These are phyloP conservation scores for Suillus americanus DNA, from an alignment of 768 basidiomycete species.

Conservation along the genomic window DNA sequence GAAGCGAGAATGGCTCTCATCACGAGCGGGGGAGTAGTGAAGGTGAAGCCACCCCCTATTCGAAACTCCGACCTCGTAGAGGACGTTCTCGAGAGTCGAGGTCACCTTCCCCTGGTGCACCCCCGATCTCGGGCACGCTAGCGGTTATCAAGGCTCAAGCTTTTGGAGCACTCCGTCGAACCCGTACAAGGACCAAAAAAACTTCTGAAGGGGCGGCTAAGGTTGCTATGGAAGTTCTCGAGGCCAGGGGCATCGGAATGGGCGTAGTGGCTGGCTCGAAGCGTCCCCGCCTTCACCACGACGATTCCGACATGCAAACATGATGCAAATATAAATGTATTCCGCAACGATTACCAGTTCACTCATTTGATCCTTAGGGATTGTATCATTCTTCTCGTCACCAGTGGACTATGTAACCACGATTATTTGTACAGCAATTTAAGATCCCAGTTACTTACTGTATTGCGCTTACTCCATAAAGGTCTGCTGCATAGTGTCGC, in stretches of 20 bases:
- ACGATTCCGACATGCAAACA: slow-evolving; percentile 46
- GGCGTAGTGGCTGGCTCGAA: slow-evolving; percentile 39
- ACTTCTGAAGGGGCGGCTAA: slow-evolving; percentile 68
- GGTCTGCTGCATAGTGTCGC: slow-evolving; percentile 34
- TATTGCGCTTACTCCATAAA: slow-evolving; percentile 32
- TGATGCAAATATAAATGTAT: slow-evolving; percentile 22
- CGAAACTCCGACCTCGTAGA: slow-evolving; percentile 49
- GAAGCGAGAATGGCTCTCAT: slow-evolving; percentile 50
- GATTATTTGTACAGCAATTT: slow-evolving; percentile 22
- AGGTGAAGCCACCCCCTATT: slow-evolving; percentile 47
- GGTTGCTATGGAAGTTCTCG: slow-evolving; percentile 79
- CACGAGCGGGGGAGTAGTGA: slow-evolving; percentile 58
- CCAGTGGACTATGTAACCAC: slow-evolving; percentile 20
- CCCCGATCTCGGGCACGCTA: slow-evolving; percentile 72
- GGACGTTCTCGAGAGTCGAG: slow-evolving; percentile 45
- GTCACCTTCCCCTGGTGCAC: slow-evolving; percentile 46
- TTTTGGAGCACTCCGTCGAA: slow-evolving; percentile 80
- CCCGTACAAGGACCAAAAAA: slow-evolving; percentile 72
- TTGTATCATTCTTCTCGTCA: slow-evolving; percentile 6
- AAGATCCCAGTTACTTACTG: slow-evolving; percentile 30
- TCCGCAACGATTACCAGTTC: slow-evolving; percentile 1
- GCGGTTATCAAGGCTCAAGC: slow-evolving; percentile 91
- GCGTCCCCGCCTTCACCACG: slow-evolving; percentile 49
- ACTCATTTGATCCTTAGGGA: slow-evolving; percentile 5
- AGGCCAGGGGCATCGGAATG: slow-evolving; percentile 71